A percentile compares a stretch with the other conserved stretches of the same genome.
phyloP scores from a whole-genome alignment of 2,329 filamentous ascomycete species.

The Trichoderma sp. region DNA sequence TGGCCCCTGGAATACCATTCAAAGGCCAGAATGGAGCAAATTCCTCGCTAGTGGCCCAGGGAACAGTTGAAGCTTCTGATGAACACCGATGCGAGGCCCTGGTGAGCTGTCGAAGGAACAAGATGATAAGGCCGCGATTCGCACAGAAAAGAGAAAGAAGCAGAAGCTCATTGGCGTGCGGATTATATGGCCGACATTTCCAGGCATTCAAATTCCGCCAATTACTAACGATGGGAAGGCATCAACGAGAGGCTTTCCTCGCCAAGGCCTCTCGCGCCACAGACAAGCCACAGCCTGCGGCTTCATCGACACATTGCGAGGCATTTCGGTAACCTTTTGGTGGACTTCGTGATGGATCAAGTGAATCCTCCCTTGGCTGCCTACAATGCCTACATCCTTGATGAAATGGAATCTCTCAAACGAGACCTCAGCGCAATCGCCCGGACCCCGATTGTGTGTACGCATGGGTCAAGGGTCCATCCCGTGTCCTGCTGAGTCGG shows the following conservation, averaged over 20 bases:
- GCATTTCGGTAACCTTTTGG: no score
- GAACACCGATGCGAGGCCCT: not conserved
- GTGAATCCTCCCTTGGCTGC: no score
- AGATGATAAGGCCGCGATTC: not conserved
- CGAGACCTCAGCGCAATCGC: not conserved
- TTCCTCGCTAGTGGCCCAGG: conserved; percentile 10
- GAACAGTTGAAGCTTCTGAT: not conserved
- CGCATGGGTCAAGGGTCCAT: not conserved
- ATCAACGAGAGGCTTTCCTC: conserved; percentile 5
- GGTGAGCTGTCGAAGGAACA: not conserved
- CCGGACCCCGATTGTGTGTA: not conserved
- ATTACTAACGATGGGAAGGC: conserved; percentile 10
- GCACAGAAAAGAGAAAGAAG: not conserved
- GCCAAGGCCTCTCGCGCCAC: not conserved
- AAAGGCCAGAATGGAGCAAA: conserved; percentile 10
- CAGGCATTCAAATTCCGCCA: not conserved
- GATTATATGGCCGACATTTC: not conserved
- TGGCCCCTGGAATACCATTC: conserved; percentile 4
- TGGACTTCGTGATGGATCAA: no score
- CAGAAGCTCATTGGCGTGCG: not conserved
- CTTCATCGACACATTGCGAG: no score
- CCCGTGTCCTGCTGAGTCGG: not conserved
- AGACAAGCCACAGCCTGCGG: no score
- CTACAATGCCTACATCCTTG: no score
- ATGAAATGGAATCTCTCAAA: not conserved